Evolutionary conservation across 306 rosid genomes (phyloP).

Genomic region (Cucumis sativus): Cucumber_9930_V3 NC_026661.2:18631001-18631500

Average conservation of each 20-base stretch:
- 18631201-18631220: slow-evolving; percentile 47
- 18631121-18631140: slow-evolving; percentile 32
- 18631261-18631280: too few relatives aligned
- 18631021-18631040: slow-evolving; percentile 34
- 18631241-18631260: slow-evolving; percentile 17
- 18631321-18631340: too few relatives aligned
- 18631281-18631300: not conserved
- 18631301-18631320: not conserved
- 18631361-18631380: too few relatives aligned
- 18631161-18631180: slow-evolving; percentile 45
- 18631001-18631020: too few relatives aligned
- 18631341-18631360: too few relatives aligned
- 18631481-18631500: slow-evolving; percentile 19
- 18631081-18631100: not conserved
- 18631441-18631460: too few relatives aligned
- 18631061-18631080: slow-evolving; percentile 34
- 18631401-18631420: too few relatives aligned
- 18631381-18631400: too few relatives aligned
- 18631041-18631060: slow-evolving; percentile 24
- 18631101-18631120: slow-evolving; percentile 14
- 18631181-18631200: slow-evolving; percentile 25
- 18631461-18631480: too few relatives aligned
- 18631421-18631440: too few relatives aligned
- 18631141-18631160: slow-evolving; percentile 24
- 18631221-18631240: slow-evolving; percentile 49